These are phyloP conservation scores for Favolaschia claudopus DNA, from an alignment of 768 basidiomycete species.

Conservation along the genomic window DNA sequence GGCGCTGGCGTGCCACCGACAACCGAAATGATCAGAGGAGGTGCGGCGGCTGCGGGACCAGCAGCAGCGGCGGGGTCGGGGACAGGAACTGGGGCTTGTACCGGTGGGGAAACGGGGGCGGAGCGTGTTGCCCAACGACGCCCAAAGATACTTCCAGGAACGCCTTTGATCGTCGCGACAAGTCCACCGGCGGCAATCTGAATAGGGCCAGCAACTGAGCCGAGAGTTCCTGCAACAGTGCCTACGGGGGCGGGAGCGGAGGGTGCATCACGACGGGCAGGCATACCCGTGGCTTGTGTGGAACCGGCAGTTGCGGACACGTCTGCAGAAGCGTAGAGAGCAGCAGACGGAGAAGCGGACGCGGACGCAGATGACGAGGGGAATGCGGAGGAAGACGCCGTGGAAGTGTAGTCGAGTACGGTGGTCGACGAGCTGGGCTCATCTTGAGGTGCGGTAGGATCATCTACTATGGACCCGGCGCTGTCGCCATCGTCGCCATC, in stretches of 20 bases:
- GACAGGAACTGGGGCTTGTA: not conserved
- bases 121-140: no score
- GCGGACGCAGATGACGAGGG: conserved; percentile 10
- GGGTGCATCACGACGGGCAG: conserved; percentile 10
- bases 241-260: not conserved
- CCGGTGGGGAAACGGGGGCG: not conserved
- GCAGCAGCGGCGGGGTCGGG: not conserved
- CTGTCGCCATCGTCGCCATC: not conserved
- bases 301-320: conserved; percentile 15
- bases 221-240: not conserved
- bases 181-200: not conserved
- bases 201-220: not conserved
- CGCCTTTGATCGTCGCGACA: no score
- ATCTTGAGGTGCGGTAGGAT: not conserved
- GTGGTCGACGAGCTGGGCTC: not conserved
- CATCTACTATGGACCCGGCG: not conserved
- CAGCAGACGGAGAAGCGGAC: no score
- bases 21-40: not conserved
- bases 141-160: no score
- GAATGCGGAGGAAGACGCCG: conserved; percentile 10
- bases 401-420: not conserved
- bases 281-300: conserved; percentile 2
- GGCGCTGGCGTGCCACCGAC: not conserved
- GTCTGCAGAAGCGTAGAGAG: no score
- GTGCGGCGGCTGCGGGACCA: not conserved